A percentile compares a stretch with the other conserved stretches of the same genome.
Conservation (phyloP, 805 yeast species). For the Metschnikowia anglica region DNA sequence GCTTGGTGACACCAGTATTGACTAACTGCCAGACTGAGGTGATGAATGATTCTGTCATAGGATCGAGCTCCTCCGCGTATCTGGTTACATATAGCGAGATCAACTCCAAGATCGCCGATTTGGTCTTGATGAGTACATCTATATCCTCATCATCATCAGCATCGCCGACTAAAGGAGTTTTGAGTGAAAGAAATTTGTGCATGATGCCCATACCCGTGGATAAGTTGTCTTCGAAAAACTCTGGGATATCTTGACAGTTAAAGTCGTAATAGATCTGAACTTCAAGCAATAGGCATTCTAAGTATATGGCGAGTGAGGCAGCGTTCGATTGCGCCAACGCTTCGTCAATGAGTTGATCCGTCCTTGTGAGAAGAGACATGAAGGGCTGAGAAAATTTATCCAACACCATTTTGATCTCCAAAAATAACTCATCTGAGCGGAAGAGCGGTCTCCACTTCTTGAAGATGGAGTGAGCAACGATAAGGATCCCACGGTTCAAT, state of each 20-base stretch:
- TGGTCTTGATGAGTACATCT: constrained; percentile 67
- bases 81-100: constrained; percentile 83
- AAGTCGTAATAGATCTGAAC: constrained; percentile 86
- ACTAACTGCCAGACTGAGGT: constrained; percentile 80
- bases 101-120: constrained; percentile 81
- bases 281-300: constrained; percentile 69
- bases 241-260: constrained; percentile 97
- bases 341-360: constrained; percentile 61
- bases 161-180: constrained; percentile 53
- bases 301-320: constrained; percentile 52
- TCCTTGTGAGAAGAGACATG: constrained; percentile 60
- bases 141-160: constrained; percentile 60
- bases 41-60: constrained; percentile 72
- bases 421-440: constrained; percentile 83
- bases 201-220: constrained; percentile 72
- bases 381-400: constrained; percentile 82
- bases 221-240: constrained; percentile 92
- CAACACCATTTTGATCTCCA: constrained; percentile 84
- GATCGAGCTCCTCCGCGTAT: constrained; percentile 89
- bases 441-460: constrained; percentile 95
- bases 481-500: constrained; percentile 78
- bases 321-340: constrained; percentile 42
- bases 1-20: constrained; percentile 53
- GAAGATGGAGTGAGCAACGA: constrained; percentile 93
- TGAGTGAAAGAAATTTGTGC: constrained; percentile 73